These are phyloP conservation scores for Podosphaera aphanis DNA, from an alignment of 2,329 filamentous ascomycete genomes.

Conservation along the genomic window DNA sequence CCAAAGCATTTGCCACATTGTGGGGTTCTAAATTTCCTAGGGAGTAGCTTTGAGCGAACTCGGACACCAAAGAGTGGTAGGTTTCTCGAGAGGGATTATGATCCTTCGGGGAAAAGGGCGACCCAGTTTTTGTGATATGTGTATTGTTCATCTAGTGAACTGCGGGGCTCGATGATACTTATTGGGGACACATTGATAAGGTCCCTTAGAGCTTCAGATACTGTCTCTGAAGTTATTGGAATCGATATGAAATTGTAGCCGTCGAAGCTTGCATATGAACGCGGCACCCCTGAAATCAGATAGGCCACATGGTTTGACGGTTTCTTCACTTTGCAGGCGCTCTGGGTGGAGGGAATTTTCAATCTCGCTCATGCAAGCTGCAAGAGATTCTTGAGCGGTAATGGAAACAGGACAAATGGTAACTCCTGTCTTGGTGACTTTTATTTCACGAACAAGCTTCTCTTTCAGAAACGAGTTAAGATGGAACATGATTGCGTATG, in stretches of 20 bases:
- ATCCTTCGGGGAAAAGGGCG: too few species aligned
- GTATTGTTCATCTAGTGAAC: background rate
- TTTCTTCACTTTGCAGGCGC: background rate
- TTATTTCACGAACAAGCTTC: too few species aligned
- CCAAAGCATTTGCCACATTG: background rate
- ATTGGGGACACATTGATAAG: background rate
- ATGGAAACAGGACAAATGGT: too few species aligned
- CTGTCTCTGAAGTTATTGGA: background rate
- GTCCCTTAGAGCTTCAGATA: background rate
- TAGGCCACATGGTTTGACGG: background rate
- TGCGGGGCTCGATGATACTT: background rate
- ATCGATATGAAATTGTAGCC: background rate
- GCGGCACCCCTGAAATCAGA: background rate
- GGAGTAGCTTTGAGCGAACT: background rate
- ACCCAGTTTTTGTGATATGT: too few species aligned
- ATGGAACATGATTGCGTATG: too few species aligned
- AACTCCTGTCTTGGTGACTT: too few species aligned
- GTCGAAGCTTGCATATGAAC: background rate
- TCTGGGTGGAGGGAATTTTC: background rate
- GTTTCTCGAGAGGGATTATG: too few species aligned
- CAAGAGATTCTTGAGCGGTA: too few species aligned
- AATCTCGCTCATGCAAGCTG: too few species aligned
- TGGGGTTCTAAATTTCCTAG: background rate
- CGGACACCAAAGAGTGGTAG: background rate
- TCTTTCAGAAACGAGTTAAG: too few species aligned